Evolutionary conservation across 257 asterid species (phyloP).

Genomic region (Gentiana macrophylla): DNA sequence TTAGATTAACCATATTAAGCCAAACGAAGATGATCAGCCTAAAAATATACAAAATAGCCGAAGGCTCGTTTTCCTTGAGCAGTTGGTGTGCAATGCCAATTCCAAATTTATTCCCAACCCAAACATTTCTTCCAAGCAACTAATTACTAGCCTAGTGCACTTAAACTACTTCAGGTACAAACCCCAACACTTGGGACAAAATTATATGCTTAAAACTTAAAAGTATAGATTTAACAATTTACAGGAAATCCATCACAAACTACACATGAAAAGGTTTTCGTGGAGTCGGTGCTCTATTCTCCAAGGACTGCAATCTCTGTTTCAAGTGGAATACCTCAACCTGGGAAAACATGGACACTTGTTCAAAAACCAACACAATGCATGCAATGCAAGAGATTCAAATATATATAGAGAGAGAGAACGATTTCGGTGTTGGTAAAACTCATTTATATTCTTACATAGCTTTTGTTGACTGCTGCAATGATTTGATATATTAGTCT

Average conservation of each 20-base stretch:
- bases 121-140: no score
- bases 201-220: slow-evolving; percentile 2
- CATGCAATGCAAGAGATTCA: slow-evolving; percentile 2
- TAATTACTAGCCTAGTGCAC: no score
- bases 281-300: slow-evolving; percentile 83
- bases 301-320: slow-evolving; percentile 87
- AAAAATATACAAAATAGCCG: no score
- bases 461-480: no score
- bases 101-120: no score
- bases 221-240: background rate
- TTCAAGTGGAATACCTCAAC: slow-evolving; percentile 89
- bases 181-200: background rate
- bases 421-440: background rate
- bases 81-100: no score
- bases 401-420: background rate
- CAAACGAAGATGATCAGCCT: no score
- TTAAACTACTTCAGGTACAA: no score
- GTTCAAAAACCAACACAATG: no score
- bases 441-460: no score
- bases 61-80: no score
- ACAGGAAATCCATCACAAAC: slow-evolving; percentile 2
- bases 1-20: no score
- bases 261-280: slow-evolving; percentile 79
- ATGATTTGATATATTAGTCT: background rate
- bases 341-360: slow-evolving; percentile 22